Base-by-base conservation (phyloP, 1,139 yeast genomes). In the Saccharomyces pastorianus region DNA sequence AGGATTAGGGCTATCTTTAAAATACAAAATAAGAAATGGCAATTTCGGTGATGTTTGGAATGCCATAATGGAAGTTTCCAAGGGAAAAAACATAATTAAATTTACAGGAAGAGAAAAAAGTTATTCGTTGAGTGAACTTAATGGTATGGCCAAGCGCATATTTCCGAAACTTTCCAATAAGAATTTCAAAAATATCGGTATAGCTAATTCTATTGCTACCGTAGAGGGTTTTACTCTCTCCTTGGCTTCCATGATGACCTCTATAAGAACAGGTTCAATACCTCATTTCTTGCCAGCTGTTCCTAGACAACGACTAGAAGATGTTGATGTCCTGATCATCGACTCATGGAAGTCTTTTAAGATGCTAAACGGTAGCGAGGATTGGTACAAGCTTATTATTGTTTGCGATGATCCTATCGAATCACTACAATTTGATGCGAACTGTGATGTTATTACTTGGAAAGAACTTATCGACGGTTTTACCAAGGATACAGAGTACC, bases 11-110 rank as follows among this genome's bases (percentile, higher is more conserved):
- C 77, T 86, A 26, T 75, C 87, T 53, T 76, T 79, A 51, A 83
- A 79, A 38, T 85, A 84, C 68, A 82, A 80, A 61, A 62, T 84
- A 23, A 73, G 93, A 59, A 83, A 83, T 64, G 93, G 93, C 7
- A 83, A 82, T 59, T 69, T 85, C 54, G 77, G 81, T 61, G 95
- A 85, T 68, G 68, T 85, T 3, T 85, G 91, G 90, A 65, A 66
- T 9, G 71, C 74, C 23, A 66, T 69, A 7, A 66, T 73, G 69
- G 65, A 62, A 25, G 61, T 66, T 27, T 59, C 67, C 41, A 53
- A 53, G 9, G 55, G 55, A 1, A 52, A 58, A 4, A 56, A 57
- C 42, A 47, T 26, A 7, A 50, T 66, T n/a, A 52, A 53, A 23
- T 62, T 66, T 47, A 38, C 34, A 6, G 51, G 55, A 48, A 52